Conservation (phyloP, 2,329 filamentous ascomycete species). For the Mollisiaceae sp. region DNA sequence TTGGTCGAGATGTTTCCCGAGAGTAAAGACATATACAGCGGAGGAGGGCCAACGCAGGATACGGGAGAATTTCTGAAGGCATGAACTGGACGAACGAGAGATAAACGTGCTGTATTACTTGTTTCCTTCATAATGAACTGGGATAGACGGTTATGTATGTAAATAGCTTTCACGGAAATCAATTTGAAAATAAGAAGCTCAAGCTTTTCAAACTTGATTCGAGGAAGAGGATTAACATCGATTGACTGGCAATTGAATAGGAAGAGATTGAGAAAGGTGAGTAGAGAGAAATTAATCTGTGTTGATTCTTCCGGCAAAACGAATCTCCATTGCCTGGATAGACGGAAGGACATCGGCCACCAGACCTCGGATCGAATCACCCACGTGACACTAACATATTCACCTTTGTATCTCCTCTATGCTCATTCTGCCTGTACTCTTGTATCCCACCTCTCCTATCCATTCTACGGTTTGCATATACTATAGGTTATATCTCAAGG, state of each 20-base stretch:
- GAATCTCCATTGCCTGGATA: background rate
- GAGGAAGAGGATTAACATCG: background rate
- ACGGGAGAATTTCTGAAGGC: background rate
- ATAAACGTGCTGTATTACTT: conserved; percentile 19
- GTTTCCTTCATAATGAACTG: conserved; percentile 33
- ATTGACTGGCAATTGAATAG: background rate
- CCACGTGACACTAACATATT: background rate
- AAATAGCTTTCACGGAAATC: conserved; percentile 14
- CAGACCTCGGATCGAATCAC: too few species aligned
- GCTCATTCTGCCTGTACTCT: background rate
- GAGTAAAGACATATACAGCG: conserved; percentile 58
- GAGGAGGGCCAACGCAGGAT: conserved; percentile 11
- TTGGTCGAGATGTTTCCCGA: conserved; percentile 91
- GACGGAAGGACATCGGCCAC: background rate
- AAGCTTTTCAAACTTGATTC: background rate
- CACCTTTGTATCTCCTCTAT: background rate
- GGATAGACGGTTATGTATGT: conserved; percentile 31
- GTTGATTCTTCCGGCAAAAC: background rate
- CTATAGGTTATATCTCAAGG: background rate
- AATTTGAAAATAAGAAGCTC: conserved; percentile 6
- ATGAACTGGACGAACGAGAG: background rate
- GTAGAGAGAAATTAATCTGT: background rate
- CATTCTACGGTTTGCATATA: too few species aligned
- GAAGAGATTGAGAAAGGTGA: background rate
- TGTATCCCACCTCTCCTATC: background rate